Conservation (phyloP, 1,139 yeast genomes). For the Hyphopichia khmerensis region DNA sequence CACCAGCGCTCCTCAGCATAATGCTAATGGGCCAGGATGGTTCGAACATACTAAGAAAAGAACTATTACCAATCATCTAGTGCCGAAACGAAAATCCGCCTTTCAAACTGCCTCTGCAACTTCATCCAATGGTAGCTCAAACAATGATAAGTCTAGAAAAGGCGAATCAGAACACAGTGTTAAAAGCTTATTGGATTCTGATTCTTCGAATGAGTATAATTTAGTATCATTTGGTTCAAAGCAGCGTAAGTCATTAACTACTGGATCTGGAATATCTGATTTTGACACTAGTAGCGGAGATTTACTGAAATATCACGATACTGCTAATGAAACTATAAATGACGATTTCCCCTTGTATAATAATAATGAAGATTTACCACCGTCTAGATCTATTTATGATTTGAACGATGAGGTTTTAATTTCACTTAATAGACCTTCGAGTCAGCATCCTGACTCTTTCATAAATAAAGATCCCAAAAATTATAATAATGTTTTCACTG, state of each 20-base stretch:
- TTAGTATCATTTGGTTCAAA: constrained; percentile 40
- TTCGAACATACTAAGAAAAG: constrained; percentile 55
- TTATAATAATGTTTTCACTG: constrained; percentile 44
- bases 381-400: constrained; percentile 58
- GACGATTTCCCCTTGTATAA: constrained; percentile 29
- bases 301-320: constrained; percentile 28
- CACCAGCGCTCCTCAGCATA: neutral
- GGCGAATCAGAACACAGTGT: constrained; percentile 9
- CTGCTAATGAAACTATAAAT: constrained; percentile 26
- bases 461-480: constrained; percentile 47
- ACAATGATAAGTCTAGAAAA: neutral
- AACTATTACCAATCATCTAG: constrained; percentile 56
- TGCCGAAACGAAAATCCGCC: constrained; percentile 43
- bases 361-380: constrained; percentile 52
- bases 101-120: constrained; percentile 27
- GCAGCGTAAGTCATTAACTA: constrained; percentile 21
- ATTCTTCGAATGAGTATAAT: constrained; percentile 29
- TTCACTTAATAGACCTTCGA: constrained; percentile 33
- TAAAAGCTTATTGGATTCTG: constrained; percentile 12
- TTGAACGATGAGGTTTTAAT: constrained; percentile 43
- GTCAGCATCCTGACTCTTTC: constrained; percentile 31
- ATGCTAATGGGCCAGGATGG: constrained; percentile 29
- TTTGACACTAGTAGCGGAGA: constrained; percentile 27
- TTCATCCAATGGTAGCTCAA: neutral
- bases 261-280: constrained; percentile 15